Percentiles rank a stretch among this genome's conserved stretches.
phyloP scores from a whole-genome alignment of 2,329 filamentous ascomycete species.

The Albifimbria verrucaria region DNA sequence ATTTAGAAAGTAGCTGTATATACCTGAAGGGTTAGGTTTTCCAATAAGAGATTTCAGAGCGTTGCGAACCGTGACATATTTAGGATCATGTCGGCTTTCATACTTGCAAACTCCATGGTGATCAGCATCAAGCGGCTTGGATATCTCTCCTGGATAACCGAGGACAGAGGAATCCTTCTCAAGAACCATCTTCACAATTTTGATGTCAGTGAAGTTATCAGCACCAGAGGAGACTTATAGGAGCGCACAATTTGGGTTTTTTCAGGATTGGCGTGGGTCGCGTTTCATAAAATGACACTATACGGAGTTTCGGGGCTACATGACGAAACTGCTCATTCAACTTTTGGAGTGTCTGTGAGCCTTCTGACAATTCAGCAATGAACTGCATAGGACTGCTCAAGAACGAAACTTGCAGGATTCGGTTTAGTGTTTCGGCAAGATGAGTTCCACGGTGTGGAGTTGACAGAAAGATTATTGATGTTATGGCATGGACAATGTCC shows the following conservation, averaged over 20 bases:
- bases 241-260: slow-evolving; percentile 16
- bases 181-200: slow-evolving; percentile 27
- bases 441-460: slow-evolving; percentile 39
- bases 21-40: neutral
- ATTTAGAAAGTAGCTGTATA: neutral
- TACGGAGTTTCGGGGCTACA: slow-evolving; percentile 26
- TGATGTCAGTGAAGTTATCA: slow-evolving; percentile 11
- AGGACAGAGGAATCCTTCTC: slow-evolving; percentile 38
- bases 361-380: slow-evolving; percentile 32
- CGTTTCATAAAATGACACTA: slow-evolving; percentile 48
- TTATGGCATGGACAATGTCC: slow-evolving; percentile 23
- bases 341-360: slow-evolving; percentile 29
- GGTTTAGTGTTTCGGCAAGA: slow-evolving; percentile 30
- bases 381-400: slow-evolving; percentile 27
- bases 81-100: slow-evolving; percentile 27
- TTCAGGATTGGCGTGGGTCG: slow-evolving; percentile 15
- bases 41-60: slow-evolving; percentile 19
- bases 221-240: too few species aligned
- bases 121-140: slow-evolving; percentile 34
- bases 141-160: slow-evolving; percentile 37
- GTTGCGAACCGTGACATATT: slow-evolving; percentile 31
- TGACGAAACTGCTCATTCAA: slow-evolving; percentile 45
- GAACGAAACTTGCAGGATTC: slow-evolving; percentile 29
- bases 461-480: slow-evolving; percentile 35
- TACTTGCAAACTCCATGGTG: slow-evolving; percentile 42